These are phyloP conservation scores for Amanita thiersii DNA, from an alignment of 768 basidiomycete genomes.

Conservation along the genomic window DNA sequence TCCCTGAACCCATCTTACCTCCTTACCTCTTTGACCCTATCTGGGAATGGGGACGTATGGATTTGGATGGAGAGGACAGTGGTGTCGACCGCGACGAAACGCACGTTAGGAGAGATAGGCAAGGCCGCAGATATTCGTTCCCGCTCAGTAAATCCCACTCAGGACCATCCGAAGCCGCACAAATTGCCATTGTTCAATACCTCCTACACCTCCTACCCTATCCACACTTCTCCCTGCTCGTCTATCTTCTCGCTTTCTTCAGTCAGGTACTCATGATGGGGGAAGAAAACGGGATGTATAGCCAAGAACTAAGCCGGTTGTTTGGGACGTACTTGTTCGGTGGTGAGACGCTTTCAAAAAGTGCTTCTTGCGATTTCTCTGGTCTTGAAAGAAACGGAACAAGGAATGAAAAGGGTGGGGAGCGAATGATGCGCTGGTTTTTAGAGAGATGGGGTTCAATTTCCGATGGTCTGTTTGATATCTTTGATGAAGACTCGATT, in stretches of 20 bases:
- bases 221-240: conserved; percentile 30
- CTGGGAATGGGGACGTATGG: conserved; percentile 26
- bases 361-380: not conserved
- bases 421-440: conserved; percentile 29
- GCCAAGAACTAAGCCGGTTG: conserved; percentile 23
- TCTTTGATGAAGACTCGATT: conserved; percentile 10
- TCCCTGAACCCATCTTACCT: conserved; percentile 31
- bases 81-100: not conserved
- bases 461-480: conserved; percentile 23
- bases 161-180: conserved; percentile 12
- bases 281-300: conserved; percentile 24
- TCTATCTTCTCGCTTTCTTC: conserved; percentile 39
- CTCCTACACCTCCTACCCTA: conserved; percentile 35
- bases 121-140: not conserved
- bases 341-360: conserved; percentile 10
- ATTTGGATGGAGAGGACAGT: conserved; percentile 11
- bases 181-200: conserved; percentile 23
- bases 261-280: conserved; percentile 27
- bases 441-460: conserved; percentile 24
- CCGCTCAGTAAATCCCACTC: conserved; percentile 6
- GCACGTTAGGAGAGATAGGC: conserved; percentile 1
- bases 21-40: conserved; percentile 25
- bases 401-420: conserved; percentile 15
- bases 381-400: not conserved
- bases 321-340: conserved; percentile 29